A percentile compares a stretch with the other conserved stretches of the same genome.
phyloP scores from a whole-genome alignment of 2,329 filamentous ascomycete species.

The Exophiala sp. region DNA sequence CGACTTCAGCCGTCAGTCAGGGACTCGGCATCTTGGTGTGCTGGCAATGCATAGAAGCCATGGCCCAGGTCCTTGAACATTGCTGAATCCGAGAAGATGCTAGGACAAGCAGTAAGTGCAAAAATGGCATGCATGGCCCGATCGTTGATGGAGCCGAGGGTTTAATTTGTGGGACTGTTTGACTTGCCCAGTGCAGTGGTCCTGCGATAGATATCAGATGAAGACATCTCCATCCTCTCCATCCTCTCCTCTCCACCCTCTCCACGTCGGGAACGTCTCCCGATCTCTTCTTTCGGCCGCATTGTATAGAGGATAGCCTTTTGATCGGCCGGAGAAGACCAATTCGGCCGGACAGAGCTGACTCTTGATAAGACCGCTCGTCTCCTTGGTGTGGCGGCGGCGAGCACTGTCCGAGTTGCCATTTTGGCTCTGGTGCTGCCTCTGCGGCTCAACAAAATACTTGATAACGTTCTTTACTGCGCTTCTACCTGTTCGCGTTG shows the following conservation, averaged over 20 bases:
- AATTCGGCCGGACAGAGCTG: not conserved
- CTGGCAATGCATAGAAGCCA: not conserved
- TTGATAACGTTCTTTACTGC: not conserved
- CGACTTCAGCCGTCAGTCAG: not conserved
- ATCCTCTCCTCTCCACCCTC: too few relatives aligned
- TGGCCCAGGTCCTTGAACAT: not conserved
- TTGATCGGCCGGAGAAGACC: not conserved
- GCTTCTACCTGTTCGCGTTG: not conserved
- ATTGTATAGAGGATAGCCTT: too few relatives aligned
- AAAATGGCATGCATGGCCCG: too few relatives aligned
- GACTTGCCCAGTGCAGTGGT: slow-evolving; percentile 3
- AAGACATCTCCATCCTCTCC: too few relatives aligned
- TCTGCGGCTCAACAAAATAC: not conserved
- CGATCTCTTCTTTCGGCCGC: too few relatives aligned
- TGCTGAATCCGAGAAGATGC: not conserved
- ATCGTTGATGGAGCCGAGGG: not conserved
- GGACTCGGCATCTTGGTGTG: not conserved
- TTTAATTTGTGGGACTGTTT: slow-evolving; percentile 3
- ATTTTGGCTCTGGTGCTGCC: not conserved
- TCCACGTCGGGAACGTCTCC: not conserved
- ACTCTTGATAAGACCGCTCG: not conserved
- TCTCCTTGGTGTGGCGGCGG: not conserved
- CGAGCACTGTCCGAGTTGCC: not conserved
- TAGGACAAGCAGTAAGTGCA: too few relatives aligned
- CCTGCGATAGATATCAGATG: not conserved